A percentile compares a stretch with the other conserved stretches of the same genome.
Evolutionary conservation across 495 filamentous ascomycete genomes (phyloP).

Genomic region (Hyaloscypha hepaticicola): DNA sequence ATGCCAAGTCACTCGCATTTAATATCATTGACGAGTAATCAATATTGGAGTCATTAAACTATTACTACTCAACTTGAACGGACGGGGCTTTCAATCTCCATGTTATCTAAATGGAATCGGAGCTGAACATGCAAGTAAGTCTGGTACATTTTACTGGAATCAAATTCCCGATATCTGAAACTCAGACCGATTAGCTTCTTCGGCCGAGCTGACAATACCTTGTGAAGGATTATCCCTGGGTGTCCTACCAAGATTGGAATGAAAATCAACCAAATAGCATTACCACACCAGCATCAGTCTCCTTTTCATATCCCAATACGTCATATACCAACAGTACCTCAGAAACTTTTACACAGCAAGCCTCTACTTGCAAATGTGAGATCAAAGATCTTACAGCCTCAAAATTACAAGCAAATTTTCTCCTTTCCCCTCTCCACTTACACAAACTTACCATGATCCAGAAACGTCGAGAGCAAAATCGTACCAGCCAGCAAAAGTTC

Average conservation of each 20-base stretch:
- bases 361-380: background rate
- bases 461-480: background rate
- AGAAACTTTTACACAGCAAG: background rate
- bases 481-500: background rate
- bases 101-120: no score
- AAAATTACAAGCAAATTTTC: background rate
- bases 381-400: background rate
- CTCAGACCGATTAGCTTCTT: background rate
- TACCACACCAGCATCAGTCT: background rate
- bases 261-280: background rate
- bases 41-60: no score
- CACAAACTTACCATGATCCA: background rate
- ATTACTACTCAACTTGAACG: no score
- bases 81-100: no score
- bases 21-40: no score
- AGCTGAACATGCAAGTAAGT: no score
- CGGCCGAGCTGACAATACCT: background rate
- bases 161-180: background rate
- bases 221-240: background rate
- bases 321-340: background rate
- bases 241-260: background rate
- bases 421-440: background rate
- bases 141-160: no score
- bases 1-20: no score
- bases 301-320: background rate